Evolutionary conservation across 2,329 filamentous ascomycete genomes (phyloP).

Genomic region (Penicillium expansum): DNA sequence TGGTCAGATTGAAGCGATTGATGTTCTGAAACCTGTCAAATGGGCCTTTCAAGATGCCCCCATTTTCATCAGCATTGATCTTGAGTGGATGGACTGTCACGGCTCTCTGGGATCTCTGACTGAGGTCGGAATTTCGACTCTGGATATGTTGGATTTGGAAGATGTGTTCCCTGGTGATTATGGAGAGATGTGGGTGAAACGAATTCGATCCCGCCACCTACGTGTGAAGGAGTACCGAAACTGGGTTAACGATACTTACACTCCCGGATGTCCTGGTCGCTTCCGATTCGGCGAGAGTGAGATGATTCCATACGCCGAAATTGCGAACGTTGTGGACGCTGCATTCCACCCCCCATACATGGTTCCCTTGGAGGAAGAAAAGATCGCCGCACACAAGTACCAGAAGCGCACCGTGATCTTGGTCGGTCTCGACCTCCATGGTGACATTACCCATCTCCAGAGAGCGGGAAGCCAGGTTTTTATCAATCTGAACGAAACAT

Average conservation of each 20-base stretch:
- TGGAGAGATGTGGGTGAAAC: conserved; percentile 64
- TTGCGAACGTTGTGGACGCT: conserved; percentile 47
- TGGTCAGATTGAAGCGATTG: conserved; percentile 31
- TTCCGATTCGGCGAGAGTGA: conserved; percentile 69
- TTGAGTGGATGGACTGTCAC: conserved; percentile 74
- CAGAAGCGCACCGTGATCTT: conserved; percentile 63
- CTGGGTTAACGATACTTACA: conserved; percentile 65
- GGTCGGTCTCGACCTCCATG: conserved; percentile 69
- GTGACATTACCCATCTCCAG: conserved; percentile 68
- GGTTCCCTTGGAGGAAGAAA: conserved; percentile 5
- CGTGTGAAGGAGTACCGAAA: conserved; percentile 67
- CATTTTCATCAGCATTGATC: conserved; percentile 75
- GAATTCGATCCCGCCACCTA: conserved; percentile 71
- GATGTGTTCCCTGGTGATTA: conserved; percentile 58
- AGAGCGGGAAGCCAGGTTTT: conserved; percentile 60
- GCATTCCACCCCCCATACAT: conserved; percentile 57
- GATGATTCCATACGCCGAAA: conserved; percentile 49
- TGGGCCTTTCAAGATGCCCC: conserved; percentile 54
- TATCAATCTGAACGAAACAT: neutral
- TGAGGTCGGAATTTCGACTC: conserved; percentile 78
- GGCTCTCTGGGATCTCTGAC: conserved; percentile 69
- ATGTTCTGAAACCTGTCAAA: conserved; percentile 43
- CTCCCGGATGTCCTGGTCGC: conserved; percentile 70
- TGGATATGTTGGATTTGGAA: conserved; percentile 66
- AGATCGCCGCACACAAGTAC: conserved; percentile 9